Evolutionary conservation across 768 basidiomycete genomes (phyloP), one percentile per base, ranked within the genome.

Genomic region (Rhodotorula babjevae): DNA sequence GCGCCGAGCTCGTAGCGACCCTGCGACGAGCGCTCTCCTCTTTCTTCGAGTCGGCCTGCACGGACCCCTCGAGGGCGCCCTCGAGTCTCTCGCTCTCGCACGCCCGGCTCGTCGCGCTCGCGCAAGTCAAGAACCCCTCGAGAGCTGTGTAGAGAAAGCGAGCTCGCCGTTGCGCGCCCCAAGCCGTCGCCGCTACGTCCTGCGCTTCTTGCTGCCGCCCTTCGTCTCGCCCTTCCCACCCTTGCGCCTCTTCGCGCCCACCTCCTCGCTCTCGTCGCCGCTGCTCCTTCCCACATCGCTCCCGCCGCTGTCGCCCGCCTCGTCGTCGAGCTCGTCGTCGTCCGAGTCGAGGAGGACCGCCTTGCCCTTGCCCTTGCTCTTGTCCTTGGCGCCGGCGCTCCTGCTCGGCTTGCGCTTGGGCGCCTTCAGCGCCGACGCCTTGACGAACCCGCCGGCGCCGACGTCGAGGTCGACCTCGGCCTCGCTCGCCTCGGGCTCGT

Each of bases 381-480:
- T 36, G 36, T n/a, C n/a, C n/a, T n/a, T n/a, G n/a, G n/a, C n/a
- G n/a, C 10, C 56, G 29, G 2, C 53, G 18, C 29, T 29, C 40
- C 18, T 31, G 14, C 14, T 15, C 44, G 44, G 44, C 18, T 46
- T 15, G 44, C 6, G 6, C 44, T 46, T 46, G 44, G 44, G 18
- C 44, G 18, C 44, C 15, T 60, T 67, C 33, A 67, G 58, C 19
- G 49, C n/a, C 36, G 58, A 61, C 0, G 66, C 66, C 59, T 53
- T 61, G 66, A 67, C 66, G 59, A 67, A 67, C 36, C 66, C 66
- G 21, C 66, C 66, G 6, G 14, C 44, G 36, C 66, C 66, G 21
- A 59, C 66, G 6, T 14, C 44, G n/a, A 61, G 44, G 44, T 46
- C 44, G n/a, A 61, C n/a, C 15, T 25, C 40, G 15, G 42, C 14